These are phyloP conservation scores for Arachnomyces sp. DNA, from an alignment of 2,329 filamentous ascomycete species.

Conservation along the genomic window DNA sequence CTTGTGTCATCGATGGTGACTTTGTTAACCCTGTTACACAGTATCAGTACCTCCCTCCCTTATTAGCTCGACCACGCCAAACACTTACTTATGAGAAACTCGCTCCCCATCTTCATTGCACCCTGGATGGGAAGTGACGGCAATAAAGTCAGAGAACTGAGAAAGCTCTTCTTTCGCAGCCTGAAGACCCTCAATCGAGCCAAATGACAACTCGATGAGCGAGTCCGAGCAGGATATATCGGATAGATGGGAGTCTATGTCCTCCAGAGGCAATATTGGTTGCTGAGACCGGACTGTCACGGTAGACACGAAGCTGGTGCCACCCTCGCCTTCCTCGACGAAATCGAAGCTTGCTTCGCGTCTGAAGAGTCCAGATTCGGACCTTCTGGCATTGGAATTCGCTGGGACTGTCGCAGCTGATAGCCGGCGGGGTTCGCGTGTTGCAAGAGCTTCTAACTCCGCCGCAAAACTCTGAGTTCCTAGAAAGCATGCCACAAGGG, in stretches of 20 bases:
- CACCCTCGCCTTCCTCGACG: background rate
- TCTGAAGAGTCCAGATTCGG: background rate
- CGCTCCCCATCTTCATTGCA: slow-evolving; percentile 15
- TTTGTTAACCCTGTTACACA: slow-evolving; percentile 3
- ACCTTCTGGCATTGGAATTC: background rate
- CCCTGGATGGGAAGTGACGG: slow-evolving; percentile 14
- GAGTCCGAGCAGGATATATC: slow-evolving; percentile 7
- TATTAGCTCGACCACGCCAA: background rate
- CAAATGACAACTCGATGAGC: slow-evolving; percentile 9
- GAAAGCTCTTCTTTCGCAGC: slow-evolving; percentile 7
- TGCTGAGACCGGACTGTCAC: slow-evolving; percentile 7
- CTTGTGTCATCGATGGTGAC: slow-evolving; percentile 4
- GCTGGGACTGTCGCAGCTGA: slow-evolving; percentile 2
- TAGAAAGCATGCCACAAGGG: too few relatives aligned
- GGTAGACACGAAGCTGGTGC: slow-evolving; percentile 10
- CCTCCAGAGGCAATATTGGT: slow-evolving; percentile 11
- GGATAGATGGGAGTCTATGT: slow-evolving; percentile 8
- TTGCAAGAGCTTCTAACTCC: too few relatives aligned
- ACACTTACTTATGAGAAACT: slow-evolving; percentile 13
- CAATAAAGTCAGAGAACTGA: slow-evolving; percentile 7
- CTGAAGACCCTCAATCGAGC: slow-evolving; percentile 3
- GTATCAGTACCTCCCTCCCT: background rate
- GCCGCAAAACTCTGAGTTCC: too few relatives aligned
- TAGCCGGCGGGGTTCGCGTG: background rate
- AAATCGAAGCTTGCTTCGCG: slow-evolving; percentile 5